Base-by-base conservation (phyloP, 2,329 filamentous ascomycete species). In the Colletotrichum simmondsii region DNA sequence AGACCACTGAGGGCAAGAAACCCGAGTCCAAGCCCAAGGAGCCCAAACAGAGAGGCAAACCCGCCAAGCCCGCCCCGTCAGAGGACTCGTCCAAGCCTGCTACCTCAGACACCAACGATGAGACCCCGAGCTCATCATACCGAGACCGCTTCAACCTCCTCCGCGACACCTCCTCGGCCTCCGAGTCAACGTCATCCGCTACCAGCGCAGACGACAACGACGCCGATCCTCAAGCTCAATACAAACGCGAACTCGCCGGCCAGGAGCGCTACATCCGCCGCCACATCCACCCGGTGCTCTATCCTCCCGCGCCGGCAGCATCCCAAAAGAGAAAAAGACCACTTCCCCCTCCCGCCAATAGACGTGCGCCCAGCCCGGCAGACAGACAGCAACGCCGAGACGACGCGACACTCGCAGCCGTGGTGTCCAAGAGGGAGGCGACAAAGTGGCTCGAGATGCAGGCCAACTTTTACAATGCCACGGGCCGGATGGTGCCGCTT, bases 391-490 rank as follows among this genome's bases (percentile, higher is more conserved):
- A 72, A 59, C 59, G 70, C 4, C 75, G 74, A 24, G 82, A 85
- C 72, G 81, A 81, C 42, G 76, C 78, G 16, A 76, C 85, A 5
- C 79, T 86, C 4, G 83, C 79, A 2, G 68, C 80, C 7, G 75
- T 84, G 2, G 80, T 83, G 32, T 80, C 79, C 71, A 78, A 79
- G 64, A 78, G 80, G 49, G 78, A 80, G 59, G 76, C 73, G 24
- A 77, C 77, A 32, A 79, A 79, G 28, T 86, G 83, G 82, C 77
- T 85, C 0, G 81, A 85, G 72, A 82, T 86, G 77, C 85, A 87
- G 73, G 82, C 84, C 35, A 82, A 81, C 61, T 85, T 86, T 66
- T 83, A 79, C 76, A 85, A 86, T 70, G 81, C 77, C 57, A 86
- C 84, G 0, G 85, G 85, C 4, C 78, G 82, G 7, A 80, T 85